A percentile compares a stretch with the other conserved stretches of the same genome.
Conservation (phyloP, 2,329 filamentous ascomycete species). For the Sarocladium brachiariae region DNA sequence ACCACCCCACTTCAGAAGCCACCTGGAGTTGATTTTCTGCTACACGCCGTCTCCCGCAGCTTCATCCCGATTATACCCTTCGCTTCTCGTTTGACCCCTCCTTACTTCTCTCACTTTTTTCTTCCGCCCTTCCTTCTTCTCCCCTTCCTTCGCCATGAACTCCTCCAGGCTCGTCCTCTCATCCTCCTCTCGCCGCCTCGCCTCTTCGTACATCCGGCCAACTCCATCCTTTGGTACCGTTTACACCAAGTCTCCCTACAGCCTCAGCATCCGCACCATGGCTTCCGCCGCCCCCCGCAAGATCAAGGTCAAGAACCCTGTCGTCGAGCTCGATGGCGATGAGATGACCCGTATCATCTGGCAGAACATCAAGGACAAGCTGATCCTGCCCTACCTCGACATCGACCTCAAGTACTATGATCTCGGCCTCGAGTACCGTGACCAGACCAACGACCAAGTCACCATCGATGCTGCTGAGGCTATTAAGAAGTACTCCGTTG, state of each 20-base stretch:
- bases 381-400: constrained; percentile 93
- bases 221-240: constrained; percentile 38
- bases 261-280: constrained; percentile 65
- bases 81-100: constrained; percentile 7
- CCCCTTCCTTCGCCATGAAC: constrained; percentile 19
- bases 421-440: constrained; percentile 86
- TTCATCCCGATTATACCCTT: constrained; percentile 8
- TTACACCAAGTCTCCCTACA: constrained; percentile 35
- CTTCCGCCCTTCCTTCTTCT: background rate
- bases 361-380: constrained; percentile 98
- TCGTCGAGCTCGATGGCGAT: constrained; percentile 93
- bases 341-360: constrained; percentile 99
- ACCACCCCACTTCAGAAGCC: constrained; percentile 9
- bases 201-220: constrained; percentile 42
- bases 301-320: constrained; percentile 99
- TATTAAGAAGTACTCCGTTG: constrained; percentile 98
- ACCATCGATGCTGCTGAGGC: constrained; percentile 92
- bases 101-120: background rate
- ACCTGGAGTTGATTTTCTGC: background rate
- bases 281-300: constrained; percentile 54
- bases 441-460: constrained; percentile 94
- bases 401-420: constrained; percentile 99
- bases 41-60: background rate
- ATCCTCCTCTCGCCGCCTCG: constrained; percentile 33
- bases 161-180: constrained; percentile 23